These are phyloP conservation scores for Trypanosoma mega DNA, from an alignment of 208 protist species.

Conservation along the genomic window DNA sequence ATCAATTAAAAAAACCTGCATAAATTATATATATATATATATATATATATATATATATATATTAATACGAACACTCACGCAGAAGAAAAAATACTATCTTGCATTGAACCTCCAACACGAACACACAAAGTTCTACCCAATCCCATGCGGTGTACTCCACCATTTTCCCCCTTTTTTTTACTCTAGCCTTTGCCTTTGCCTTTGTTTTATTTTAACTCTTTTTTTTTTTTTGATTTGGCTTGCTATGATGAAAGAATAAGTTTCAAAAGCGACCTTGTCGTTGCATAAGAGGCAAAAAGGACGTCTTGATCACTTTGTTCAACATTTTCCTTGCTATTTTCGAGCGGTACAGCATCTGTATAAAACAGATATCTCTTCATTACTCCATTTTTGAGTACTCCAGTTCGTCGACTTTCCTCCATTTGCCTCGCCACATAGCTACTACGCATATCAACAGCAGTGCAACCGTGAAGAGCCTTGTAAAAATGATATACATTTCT, in stretches of 20 bases:
- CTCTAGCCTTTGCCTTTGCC: constrained; percentile 43
- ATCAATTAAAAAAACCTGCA: not conserved
- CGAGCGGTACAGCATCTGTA: constrained; percentile 74
- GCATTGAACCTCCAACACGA: too few species aligned
- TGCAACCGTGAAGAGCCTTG: constrained; percentile 73
- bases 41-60: constrained; percentile 3
- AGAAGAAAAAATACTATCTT: constrained; percentile 26
- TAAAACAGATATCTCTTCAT: constrained; percentile 80
- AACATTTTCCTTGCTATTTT: too few species aligned
- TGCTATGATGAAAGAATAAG: too few species aligned
- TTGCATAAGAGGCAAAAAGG: too few species aligned
- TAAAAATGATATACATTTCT: constrained; percentile 73
- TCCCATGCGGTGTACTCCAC: too few species aligned
- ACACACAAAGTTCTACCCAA: too few species aligned
- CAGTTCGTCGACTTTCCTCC: constrained; percentile 67
- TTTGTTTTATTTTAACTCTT: constrained; percentile 53
- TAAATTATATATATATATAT: constrained; percentile 13
- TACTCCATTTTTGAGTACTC: constrained; percentile 45
- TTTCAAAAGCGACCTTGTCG: too few species aligned
- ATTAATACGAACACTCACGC: constrained; percentile 1
- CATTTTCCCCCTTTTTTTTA: too few species aligned
- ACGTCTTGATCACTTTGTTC: too few species aligned
- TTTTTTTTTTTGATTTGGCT: too few species aligned
- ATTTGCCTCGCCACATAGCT: constrained; percentile 78
- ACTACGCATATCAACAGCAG: constrained; percentile 81